Evolutionary conservation across 2,329 filamentous ascomycete species (phyloP), one percentile per base, ranked within the genome.

Genomic region (Colletotrichum karsti): DNA sequence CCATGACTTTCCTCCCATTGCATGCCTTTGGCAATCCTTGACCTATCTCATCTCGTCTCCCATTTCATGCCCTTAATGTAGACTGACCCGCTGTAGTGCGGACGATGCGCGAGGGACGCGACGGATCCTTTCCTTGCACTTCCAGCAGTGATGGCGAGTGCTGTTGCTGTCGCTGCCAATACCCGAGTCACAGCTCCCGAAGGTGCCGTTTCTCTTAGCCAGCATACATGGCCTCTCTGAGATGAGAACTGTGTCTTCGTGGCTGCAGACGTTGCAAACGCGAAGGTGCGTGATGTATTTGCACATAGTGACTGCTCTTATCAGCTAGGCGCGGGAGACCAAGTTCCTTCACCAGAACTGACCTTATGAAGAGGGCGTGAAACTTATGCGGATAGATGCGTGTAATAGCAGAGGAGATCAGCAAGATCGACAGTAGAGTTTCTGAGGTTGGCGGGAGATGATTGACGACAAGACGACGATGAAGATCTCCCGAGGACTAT

Each of bases 211-310:
- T 42, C 58, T 71, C 41, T 71, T 74, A 6, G 78, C 76, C 5
- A 64, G 70, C 18, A 74, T 65, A 70, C 79, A 81, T 7, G 72
- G 70, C 18, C 73, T 73, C 62, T 81, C 79, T 3, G 79, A 80
- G 26, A 81, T 80, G 26, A 81, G 75, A 20, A 81, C 74, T 1
- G 76, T 80, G 48, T 80, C 76, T 61, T 78, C 74, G 48, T 71
- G 70, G 50, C 72, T 72, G 70, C 79, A 81, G 41, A 74, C 48
- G 59, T 74, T 75, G 72, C 79, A 81, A 58, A 74, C 72, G 51
- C 78, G 75, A 46, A 79, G 70, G 70, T 81, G 76, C 33, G 73
- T 79, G 65, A 75, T 73, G 73, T 77, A 80, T 72, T 76, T 79
- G 73, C 79, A 81, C 80, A 80, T 81, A 63, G 44, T 66, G 46